Percentiles rank a stretch among this genome's conserved stretches.
These are phyloP conservation scores for Adansonia gregorii DNA, from an alignment of 441 rosid genomes.

Conservation along the genomic window DNA sequence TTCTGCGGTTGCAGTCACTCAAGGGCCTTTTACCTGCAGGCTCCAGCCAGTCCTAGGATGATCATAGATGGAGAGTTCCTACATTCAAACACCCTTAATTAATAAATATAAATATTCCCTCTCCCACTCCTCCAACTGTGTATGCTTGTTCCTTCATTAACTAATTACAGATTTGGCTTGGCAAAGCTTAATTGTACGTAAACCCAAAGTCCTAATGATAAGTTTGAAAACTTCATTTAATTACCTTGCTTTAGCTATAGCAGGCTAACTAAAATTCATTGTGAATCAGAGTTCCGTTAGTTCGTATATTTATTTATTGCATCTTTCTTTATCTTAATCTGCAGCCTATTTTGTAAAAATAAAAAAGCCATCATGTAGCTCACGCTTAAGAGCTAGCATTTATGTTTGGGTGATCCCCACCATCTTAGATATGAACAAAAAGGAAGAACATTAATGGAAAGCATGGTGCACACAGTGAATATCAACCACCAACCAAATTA, in stretches of 20 bases:
- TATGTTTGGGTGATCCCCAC: neutral
- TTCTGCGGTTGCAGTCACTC: neutral
- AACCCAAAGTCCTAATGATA: no score
- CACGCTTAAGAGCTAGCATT: neutral
- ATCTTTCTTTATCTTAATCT: no score
- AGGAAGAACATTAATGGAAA: neutral
- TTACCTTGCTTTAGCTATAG: neutral
- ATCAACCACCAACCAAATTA: neutral
- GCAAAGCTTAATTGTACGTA: neutral
- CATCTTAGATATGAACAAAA: constrained; percentile 11
- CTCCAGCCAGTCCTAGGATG: neutral
- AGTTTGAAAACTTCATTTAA: no score
- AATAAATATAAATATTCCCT: neutral
- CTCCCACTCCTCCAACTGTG: neutral
- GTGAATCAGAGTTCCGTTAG: no score
- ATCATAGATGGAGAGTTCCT: neutral
- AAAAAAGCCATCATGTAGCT: neutral
- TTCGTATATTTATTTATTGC: no score
- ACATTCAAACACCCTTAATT: no score
- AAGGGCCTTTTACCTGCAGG: neutral
- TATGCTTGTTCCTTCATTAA: neutral
- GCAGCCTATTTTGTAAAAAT: no score
- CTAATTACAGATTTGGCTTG: neutral
- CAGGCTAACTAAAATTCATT: no score
- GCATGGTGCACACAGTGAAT: no score